Evolutionary conservation across 306 rosid species (phyloP).

Genomic region (Dalbergia cochinchinensis): DNA sequence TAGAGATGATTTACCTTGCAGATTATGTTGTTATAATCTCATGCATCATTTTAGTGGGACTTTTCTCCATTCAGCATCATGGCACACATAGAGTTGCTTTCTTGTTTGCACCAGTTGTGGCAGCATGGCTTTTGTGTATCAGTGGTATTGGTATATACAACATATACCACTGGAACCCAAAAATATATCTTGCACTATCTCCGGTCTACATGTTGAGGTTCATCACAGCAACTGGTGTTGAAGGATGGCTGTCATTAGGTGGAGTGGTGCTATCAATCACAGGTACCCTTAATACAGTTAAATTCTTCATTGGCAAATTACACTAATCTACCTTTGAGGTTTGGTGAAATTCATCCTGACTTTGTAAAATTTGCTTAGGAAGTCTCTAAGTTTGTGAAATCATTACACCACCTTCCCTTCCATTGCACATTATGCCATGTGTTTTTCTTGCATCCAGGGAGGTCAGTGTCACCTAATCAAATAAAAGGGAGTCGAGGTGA

Average conservation of each 20-base stretch:
- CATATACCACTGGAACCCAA: conserved; percentile 70
- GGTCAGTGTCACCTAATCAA: too few relatives aligned
- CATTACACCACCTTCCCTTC: too few relatives aligned
- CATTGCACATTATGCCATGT: too few relatives aligned
- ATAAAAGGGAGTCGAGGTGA: too few relatives aligned
- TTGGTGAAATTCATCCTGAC: too few relatives aligned
- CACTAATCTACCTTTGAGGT: too few relatives aligned
- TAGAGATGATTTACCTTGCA: conserved; percentile 52
- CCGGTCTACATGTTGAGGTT: conserved; percentile 73
- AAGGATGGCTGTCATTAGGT: conserved; percentile 77
- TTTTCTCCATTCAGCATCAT: conserved; percentile 80
- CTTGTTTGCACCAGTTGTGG: conserved; percentile 79
- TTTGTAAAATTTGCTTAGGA: too few relatives aligned
- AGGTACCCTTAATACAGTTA: conserved; percentile 51
- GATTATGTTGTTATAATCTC: conserved; percentile 68
- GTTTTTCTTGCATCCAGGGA: too few relatives aligned
- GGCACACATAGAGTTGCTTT: conserved; percentile 81
- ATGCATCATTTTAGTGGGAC: conserved; percentile 73
- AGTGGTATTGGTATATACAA: conserved; percentile 72
- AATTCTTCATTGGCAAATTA: not conserved
- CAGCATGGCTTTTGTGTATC: conserved; percentile 72
- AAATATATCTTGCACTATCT: conserved; percentile 63
- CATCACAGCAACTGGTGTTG: conserved; percentile 57
- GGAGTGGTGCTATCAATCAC: conserved; percentile 79
- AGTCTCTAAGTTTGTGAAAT: too few relatives aligned